A percentile compares a stretch with the other conserved stretches of the same genome.
Conservation (phyloP, 2,329 filamentous ascomycete species). For the Fusarium sp. region DNA sequence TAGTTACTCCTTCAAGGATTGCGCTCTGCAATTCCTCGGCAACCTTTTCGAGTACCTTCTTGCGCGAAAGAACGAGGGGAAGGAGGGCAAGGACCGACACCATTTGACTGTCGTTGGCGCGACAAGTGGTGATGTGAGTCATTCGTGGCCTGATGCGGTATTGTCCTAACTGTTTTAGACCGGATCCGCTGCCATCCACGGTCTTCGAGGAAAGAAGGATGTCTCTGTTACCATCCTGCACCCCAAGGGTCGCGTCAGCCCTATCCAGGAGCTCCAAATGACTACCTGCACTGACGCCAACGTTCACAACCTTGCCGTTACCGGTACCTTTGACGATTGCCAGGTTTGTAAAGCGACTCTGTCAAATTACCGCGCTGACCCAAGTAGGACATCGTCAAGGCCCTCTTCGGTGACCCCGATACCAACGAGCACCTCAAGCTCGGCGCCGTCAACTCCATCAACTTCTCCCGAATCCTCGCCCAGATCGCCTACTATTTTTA, state of each 20-base stretch:
- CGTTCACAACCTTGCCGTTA: constrained; percentile 90
- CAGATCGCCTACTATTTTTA: constrained; percentile 98
- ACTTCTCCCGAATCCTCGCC: constrained; percentile 93
- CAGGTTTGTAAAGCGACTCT: constrained; percentile 64
- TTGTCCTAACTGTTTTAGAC: constrained; percentile 58
- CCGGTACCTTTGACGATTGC: constrained; percentile 95
- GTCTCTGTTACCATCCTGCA: constrained; percentile 95
- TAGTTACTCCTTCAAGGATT: constrained; percentile 93
- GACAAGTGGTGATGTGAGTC: constrained; percentile 75
- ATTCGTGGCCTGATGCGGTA: neutral
- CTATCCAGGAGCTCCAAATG: constrained; percentile 97
- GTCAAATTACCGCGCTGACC: neutral
- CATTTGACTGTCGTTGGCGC: constrained; percentile 89
- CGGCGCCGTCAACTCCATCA: constrained; percentile 96
- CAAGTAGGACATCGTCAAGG: constrained; percentile 77
- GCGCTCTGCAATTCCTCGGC: constrained; percentile 90
- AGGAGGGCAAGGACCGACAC: constrained; percentile 71
- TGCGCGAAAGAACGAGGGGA: constrained; percentile 72
- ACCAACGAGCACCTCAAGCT: constrained; percentile 86
- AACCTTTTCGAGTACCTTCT: constrained; percentile 95
- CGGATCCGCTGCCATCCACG: constrained; percentile 95
- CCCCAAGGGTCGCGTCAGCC: constrained; percentile 89
- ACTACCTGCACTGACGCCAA: constrained; percentile 91
- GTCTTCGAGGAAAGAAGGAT: constrained; percentile 94
- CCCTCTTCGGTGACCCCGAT: constrained; percentile 85